A percentile compares a stretch with the other conserved stretches of the same genome.
Evolutionary conservation across 106 monocot genomes (phyloP).

Genomic region (Dactylorhiza incarnata): DNA sequence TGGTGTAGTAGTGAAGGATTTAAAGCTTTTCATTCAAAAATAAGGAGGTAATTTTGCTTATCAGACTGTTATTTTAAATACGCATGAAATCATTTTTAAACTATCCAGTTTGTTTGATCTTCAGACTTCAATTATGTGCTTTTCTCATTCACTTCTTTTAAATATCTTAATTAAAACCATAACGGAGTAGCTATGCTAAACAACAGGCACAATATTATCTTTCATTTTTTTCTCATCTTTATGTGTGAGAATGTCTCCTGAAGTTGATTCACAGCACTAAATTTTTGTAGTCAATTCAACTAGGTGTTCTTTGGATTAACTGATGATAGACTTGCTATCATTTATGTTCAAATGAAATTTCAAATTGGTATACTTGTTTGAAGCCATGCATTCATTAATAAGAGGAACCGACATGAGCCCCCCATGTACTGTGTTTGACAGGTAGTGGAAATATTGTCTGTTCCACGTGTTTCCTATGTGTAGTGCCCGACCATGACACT

Average conservation of each 20-base stretch:
- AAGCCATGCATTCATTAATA: neutral
- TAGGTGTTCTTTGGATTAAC: neutral
- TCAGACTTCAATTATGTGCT: neutral
- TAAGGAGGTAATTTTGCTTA: slow-evolving; percentile 51
- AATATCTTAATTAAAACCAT: neutral
- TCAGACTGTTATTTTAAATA: neutral
- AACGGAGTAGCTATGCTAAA: neutral
- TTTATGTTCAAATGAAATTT: neutral
- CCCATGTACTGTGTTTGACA: too few species aligned
- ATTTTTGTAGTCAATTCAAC: neutral
- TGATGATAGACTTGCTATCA: neutral
- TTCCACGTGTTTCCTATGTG: too few species aligned
- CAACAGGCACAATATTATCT: neutral
- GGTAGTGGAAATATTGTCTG: too few species aligned
- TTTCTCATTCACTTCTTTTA: neutral
- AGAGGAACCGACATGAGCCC: too few species aligned
- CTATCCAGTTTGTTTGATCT: neutral
- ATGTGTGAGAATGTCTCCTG: neutral
- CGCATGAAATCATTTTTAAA: neutral
- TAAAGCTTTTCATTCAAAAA: slow-evolving; percentile 60
- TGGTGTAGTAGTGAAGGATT: slow-evolving; percentile 99
- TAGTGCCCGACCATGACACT: too few species aligned
- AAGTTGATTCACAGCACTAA: neutral
- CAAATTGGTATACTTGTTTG: neutral
- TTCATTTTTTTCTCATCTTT: neutral